Evolutionary conservation across 257 asterid species (phyloP).

Genomic region (Rehmannia glutinosa): DNA sequence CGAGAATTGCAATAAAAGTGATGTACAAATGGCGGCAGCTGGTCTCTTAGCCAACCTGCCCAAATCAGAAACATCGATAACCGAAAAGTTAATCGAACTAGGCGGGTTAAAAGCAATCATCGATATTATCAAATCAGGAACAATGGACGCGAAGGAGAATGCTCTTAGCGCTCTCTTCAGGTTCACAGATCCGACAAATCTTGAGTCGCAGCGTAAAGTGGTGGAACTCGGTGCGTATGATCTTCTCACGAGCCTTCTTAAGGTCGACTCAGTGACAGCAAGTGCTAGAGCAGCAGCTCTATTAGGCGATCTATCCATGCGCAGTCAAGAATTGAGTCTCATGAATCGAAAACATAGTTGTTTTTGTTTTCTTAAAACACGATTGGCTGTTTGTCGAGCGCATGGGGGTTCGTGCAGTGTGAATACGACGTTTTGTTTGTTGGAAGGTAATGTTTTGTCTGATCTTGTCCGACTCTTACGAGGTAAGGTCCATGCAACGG

Average conservation of each 20-base stretch:
- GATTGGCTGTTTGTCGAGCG: conserved; percentile 30
- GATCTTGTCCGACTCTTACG: conserved; percentile 35
- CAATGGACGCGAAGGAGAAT: conserved; percentile 55
- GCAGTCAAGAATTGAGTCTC: conserved; percentile 43
- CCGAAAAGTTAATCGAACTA: conserved; percentile 45
- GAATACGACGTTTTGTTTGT: conserved; percentile 41
- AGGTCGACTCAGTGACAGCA: conserved; percentile 37
- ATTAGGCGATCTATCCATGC: conserved; percentile 58
- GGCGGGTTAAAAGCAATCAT: conserved; percentile 55
- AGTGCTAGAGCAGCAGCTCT: conserved; percentile 65
- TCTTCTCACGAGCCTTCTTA: conserved; percentile 37
- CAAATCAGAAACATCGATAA: conserved; percentile 46
- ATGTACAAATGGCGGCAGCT: conserved; percentile 63
- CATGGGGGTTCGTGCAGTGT: conserved; percentile 50
- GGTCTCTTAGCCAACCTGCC: conserved; percentile 63
- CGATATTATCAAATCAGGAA: conserved; percentile 35
- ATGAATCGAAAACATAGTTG: conserved; percentile 19
- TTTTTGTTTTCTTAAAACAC: conserved; percentile 20
- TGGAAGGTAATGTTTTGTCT: conserved; percentile 46
- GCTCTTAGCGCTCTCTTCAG: conserved; percentile 59
- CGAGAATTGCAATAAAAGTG: conserved; percentile 42
- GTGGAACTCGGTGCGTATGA: conserved; percentile 44
- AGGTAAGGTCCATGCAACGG: conserved; percentile 46
- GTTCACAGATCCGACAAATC: conserved; percentile 59
- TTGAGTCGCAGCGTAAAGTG: conserved; percentile 31